phyloP scores from a whole-genome alignment of 495 filamentous ascomycete genomes.

The Arthonia radiata region DNA sequence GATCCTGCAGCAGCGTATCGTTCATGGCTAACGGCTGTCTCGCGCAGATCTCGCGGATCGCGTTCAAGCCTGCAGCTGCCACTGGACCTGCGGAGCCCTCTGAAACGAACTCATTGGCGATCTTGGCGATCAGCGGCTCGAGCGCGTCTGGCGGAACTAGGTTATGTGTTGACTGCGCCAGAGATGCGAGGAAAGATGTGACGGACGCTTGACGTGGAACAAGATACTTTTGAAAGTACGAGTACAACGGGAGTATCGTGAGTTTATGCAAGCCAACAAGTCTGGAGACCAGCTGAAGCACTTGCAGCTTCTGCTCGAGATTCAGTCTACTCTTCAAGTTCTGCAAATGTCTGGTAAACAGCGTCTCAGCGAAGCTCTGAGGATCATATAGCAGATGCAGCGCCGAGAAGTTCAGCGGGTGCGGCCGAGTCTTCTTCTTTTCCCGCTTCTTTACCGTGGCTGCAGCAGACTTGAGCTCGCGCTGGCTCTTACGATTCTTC shows the following conservation, averaged over 20 bases:
- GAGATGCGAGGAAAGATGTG: slow-evolving; percentile 77
- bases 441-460: slow-evolving; percentile 58
- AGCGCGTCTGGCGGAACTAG: slow-evolving; percentile 83
- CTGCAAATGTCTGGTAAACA: slow-evolving; percentile 82
- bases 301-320: slow-evolving; percentile 71
- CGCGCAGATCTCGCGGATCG: slow-evolving; percentile 79
- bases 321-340: slow-evolving; percentile 62
- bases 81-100: slow-evolving; percentile 82
- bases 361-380: slow-evolving; percentile 72
- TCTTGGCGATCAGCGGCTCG: slow-evolving; percentile 79
- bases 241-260: slow-evolving; percentile 60
- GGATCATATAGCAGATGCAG: slow-evolving; percentile 89
- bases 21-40: slow-evolving; percentile 88
- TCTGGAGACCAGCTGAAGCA: slow-evolving; percentile 72
- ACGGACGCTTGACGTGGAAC: slow-evolving; percentile 78
- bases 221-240: slow-evolving; percentile 64
- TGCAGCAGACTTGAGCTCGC: slow-evolving; percentile 51
- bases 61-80: slow-evolving; percentile 76
- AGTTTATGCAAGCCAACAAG: slow-evolving; percentile 86
- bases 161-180: slow-evolving; percentile 77
- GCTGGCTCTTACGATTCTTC: slow-evolving; percentile 70
- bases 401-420: slow-evolving; percentile 90
- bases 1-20: slow-evolving; percentile 80
- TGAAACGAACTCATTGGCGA: slow-evolving; percentile 93
- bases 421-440: slow-evolving; percentile 63